Evolutionary conservation across 129 eudicot species (phyloP).

Genomic region (Centella asiatica): DNA sequence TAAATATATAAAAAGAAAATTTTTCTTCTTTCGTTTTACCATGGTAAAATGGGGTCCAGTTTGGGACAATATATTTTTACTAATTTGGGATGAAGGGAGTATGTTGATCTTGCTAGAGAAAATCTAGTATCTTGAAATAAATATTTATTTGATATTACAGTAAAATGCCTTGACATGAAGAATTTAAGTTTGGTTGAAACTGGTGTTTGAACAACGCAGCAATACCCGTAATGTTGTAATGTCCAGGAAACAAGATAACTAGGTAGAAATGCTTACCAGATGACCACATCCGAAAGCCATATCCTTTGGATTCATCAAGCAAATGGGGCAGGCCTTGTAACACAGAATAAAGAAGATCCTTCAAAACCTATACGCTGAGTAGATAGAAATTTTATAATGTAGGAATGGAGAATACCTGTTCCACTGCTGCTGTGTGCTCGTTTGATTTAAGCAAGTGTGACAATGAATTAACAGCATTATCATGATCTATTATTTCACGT

Average conservation of each 20-base stretch:
- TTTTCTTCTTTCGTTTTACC: no score
- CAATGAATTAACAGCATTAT: slow-evolving; percentile 22
- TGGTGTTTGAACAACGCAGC: no score
- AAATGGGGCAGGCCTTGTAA: slow-evolving; percentile 44
- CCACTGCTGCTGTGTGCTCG: slow-evolving; percentile 23
- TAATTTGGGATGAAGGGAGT: no score
- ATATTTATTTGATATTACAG: background rate
- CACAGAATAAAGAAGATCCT: background rate
- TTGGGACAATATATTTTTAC: no score
- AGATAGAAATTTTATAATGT: background rate
- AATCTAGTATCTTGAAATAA: background rate
- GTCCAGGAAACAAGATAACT: background rate
- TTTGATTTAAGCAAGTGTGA: slow-evolving; percentile 10
- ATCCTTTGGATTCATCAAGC: slow-evolving; percentile 47
- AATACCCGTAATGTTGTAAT: background rate
- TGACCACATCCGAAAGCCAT: slow-evolving; percentile 69
- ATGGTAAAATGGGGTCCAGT: no score
- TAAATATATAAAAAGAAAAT: no score
- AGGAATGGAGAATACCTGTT: slow-evolving; percentile 22
- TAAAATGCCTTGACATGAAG: background rate
- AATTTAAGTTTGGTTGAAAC: background rate
- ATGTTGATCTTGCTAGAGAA: no score
- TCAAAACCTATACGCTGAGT: background rate
- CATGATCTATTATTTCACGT: slow-evolving; percentile 34
- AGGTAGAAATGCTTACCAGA: slow-evolving; percentile 30